These are phyloP conservation scores for Wickerhamiella dianesei DNA, from an alignment of 805 yeast species.

Conservation along the genomic window DNA sequence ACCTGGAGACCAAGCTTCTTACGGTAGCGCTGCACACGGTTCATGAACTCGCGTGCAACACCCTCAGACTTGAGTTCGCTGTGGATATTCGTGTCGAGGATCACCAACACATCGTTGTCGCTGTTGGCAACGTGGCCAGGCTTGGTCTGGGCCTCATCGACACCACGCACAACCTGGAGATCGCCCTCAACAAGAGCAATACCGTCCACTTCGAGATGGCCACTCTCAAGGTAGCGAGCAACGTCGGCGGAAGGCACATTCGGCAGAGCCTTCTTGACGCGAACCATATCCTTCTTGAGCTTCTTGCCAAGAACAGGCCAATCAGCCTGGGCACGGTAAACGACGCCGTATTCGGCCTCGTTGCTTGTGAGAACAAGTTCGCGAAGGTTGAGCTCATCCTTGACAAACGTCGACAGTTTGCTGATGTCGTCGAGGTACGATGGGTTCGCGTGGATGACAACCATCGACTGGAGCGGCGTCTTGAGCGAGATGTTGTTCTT, in stretches of 20 bases:
- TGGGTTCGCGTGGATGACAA: constrained; percentile 69
- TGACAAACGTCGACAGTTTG: constrained; percentile 61
- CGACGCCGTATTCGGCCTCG: constrained; percentile 83
- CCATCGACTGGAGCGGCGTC: constrained; percentile 82
- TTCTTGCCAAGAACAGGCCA: constrained; percentile 99
- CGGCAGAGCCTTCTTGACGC: constrained; percentile 90
- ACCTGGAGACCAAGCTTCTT: constrained; percentile 91
- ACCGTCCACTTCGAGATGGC: constrained; percentile 75
- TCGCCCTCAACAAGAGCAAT: constrained; percentile 80
- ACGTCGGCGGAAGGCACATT: constrained; percentile 68
- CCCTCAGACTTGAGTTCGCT: constrained; percentile 89
- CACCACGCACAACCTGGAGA: constrained; percentile 75
- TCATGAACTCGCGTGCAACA: constrained; percentile 86
- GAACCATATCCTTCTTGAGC: constrained; percentile 83
- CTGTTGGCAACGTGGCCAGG: constrained; percentile 79
- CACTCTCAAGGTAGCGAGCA: constrained; percentile 54
- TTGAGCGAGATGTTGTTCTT: constrained; percentile 86
- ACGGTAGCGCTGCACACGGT: constrained; percentile 94
- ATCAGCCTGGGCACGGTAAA: constrained; percentile 90
- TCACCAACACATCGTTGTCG: constrained; percentile 76
- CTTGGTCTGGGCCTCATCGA: constrained; percentile 45
- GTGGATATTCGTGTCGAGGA: constrained; percentile 75
- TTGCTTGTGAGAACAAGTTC: constrained; percentile 77
- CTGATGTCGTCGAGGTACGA: constrained; percentile 65
- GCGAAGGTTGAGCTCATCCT: constrained; percentile 87